Evolutionary conservation across 2,329 filamentous ascomycete species (phyloP).

Genomic region (Cladosporium austrohemisphaericum): DNA sequence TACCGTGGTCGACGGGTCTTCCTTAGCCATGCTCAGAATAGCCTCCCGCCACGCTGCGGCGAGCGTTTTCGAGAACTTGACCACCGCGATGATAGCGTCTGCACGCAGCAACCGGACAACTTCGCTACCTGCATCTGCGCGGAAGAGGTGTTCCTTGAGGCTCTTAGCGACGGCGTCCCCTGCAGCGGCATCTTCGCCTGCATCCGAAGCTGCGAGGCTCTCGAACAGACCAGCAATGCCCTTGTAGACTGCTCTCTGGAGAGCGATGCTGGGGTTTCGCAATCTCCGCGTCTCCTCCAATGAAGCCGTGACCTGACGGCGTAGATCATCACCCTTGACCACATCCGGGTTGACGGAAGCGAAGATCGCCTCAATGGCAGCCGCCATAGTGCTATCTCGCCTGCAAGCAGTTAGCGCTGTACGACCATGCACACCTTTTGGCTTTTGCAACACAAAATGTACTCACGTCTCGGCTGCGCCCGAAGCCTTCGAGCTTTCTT

Average conservation of each 20-base stretch:
- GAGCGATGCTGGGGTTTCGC: conserved; percentile 4
- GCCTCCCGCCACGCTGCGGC: conserved; percentile 19
- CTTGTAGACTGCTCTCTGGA: conserved; percentile 19
- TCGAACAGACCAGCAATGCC: conserved; percentile 21
- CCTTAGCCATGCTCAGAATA: conserved; percentile 15
- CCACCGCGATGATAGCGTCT: conserved; percentile 25
- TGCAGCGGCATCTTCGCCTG: conserved; percentile 2
- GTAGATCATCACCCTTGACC: conserved; percentile 19
- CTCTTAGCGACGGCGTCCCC: conserved; percentile 10
- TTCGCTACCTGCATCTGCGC: conserved; percentile 26
- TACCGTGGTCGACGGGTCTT: conserved; percentile 22
- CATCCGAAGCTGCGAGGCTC: conserved; percentile 6
- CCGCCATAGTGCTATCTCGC: conserved; percentile 25
- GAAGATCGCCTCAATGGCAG: conserved; percentile 30
- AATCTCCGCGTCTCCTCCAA: conserved; percentile 3
- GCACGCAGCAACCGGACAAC: conserved; percentile 28
- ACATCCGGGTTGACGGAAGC: conserved; percentile 29
- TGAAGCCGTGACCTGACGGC: not conserved
- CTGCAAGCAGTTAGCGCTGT: conserved; percentile 19
- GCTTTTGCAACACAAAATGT: not conserved
- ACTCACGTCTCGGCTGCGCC: conserved; percentile 1
- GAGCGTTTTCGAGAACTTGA: conserved; percentile 18
- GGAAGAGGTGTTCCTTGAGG: conserved; percentile 26
- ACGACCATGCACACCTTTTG: conserved; percentile 8
- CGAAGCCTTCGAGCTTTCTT: conserved; percentile 26